Evolutionary conservation across 768 basidiomycete species (phyloP), one percentile per base, ranked within the genome.

Genomic region (Trametes cingulata): DNA sequence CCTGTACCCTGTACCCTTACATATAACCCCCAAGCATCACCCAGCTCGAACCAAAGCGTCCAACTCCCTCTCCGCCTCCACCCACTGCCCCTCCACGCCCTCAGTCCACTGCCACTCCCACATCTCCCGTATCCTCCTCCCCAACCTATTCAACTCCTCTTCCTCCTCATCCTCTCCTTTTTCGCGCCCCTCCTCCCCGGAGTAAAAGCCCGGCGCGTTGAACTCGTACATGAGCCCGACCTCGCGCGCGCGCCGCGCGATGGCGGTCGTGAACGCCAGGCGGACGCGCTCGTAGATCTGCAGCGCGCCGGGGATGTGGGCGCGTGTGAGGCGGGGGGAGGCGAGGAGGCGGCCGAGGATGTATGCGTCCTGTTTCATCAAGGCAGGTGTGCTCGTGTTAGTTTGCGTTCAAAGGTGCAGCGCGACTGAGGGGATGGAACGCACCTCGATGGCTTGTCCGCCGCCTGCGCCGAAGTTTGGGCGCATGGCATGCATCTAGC

Each of bases 331-430:
- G 6, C 54, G 43, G 5, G 63, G 48, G 53, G 65, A 58, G 3
- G 64, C 55, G 22, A 71, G 66, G 20, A 69, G 55, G 10, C 52
- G 50, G 9, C 66, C 66, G 20, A 71, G 64, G 22, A 71, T 51
- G 49, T 67, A 68, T 5, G 68, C 68, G 52, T 69, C 68, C 65
- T 71, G 20, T n/a, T n/a, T n/a, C n/a, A n/a, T n/a, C n/a, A n/a
- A n/a, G n/a, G 14, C 14, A 19, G 13, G 13, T 24, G 29, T 5
- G 6, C 29, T 33, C 4, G 29, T n/a, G n/a, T 33, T 10, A 33
- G 29, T 10, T 33, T 33, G 6, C 10, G 29, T 33, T 33, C 6
- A 5, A 33, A 10, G 29, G 29, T 5, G 29, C 29, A 10, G 29
- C 29, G 29, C 10, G 4, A 10, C 10, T 10, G 29, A 5, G 29